Base-by-base conservation (phyloP, 2,329 filamentous ascomycete genomes). In the Pleoardoris graminearum region DNA sequence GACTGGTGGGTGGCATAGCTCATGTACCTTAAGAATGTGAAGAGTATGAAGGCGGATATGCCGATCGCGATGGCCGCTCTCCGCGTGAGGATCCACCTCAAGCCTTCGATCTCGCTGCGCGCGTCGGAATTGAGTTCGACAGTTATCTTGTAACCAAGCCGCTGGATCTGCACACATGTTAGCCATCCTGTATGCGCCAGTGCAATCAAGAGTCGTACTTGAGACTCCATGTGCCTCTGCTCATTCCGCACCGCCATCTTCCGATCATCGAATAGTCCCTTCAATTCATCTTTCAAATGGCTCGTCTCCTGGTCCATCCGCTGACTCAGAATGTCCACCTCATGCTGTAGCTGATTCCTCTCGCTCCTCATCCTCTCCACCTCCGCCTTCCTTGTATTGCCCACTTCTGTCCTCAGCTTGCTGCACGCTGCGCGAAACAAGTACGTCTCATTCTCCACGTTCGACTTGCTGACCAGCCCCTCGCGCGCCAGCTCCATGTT, bases 81-180 rank as follows among this genome's bases (percentile, higher is more conserved):
- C 39, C 85, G 75, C 8, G 85, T 88, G 51, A 88, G 75, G 36
- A 97, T 86, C 94, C 94, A 97, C 54, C 94, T 82, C 43, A 99
- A 78, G 1, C 87, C 89, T 73, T 99, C 94, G 43, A 97, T 92
- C 64, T 97, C 90, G 4, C 89, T 93, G 71, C 93, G 92, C 42
- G 89, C 86, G 72, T 97, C 94, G 57, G 90, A 94, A 71, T 91
- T 95, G 37, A 99, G 82, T 35, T 85, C 82, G 27, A 96, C 91
- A 19, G 90, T 95, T 72, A 99, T 97, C 72, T 96, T 94, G 76
- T 97, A 96, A 75, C 93, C 96, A 62, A 97, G 82, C 77, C 96
- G 89, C 79, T 97, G 92, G 57, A 96, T 92, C 81, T 90, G 65
- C 11, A 21, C 19, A 10, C 22, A 4, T 11, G 46, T 70, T 53